Evolutionary conservation across 257 asterid genomes (phyloP), one percentile per base, ranked within the genome.

Genomic region (Oldenlandia corymbosa): DNA sequence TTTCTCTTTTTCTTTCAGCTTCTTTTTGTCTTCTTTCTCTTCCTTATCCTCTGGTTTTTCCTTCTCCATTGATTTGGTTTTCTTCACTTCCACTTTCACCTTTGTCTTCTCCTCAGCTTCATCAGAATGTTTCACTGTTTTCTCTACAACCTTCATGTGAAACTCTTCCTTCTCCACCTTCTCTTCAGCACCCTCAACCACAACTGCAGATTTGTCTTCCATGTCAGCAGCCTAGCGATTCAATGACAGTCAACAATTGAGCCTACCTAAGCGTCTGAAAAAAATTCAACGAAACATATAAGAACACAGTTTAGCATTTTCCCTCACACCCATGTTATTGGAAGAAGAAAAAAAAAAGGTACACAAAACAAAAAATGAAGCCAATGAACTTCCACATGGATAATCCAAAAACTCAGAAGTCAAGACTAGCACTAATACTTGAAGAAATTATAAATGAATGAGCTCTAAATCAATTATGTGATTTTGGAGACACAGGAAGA

Each of bases 101-200:
- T 79, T 70, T 7, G 37, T 58, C 81, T 75, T 78, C 13, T 71
- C 90, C 66, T 77, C 69, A 10, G 52, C 74, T 71, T 77, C 81
- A 31, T 76, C 74, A 13, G 75, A 54, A 65, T 65, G 77, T 39
- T 78, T 73, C 5, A 68, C 62, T 59, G 73, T 70, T 42, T 37
- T 75, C 82, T 82, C 81, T n/a, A n/a, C n/a, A 16, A 68, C 73
- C 71, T 84, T 73, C 31, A 79, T 17, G 62, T 87, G 85, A 31
- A 70, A 39, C 23, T 84, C 78, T 70, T 79, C 88, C 75, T 84
- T 80, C 67, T 72, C 90, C 68, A 60, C 34, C 48, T 63, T 70
- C 66, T 65, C 81, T 60, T 60, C 83, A 54, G 56, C 55, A 5
- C 36, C 66, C 61, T 53, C 63, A 64, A 45, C 50, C 42, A 65